Percentiles rank a stretch among this genome's conserved stretches.
Conservation (phyloP, 805 yeast species). For the Kodamaea kakaduensis region DNA sequence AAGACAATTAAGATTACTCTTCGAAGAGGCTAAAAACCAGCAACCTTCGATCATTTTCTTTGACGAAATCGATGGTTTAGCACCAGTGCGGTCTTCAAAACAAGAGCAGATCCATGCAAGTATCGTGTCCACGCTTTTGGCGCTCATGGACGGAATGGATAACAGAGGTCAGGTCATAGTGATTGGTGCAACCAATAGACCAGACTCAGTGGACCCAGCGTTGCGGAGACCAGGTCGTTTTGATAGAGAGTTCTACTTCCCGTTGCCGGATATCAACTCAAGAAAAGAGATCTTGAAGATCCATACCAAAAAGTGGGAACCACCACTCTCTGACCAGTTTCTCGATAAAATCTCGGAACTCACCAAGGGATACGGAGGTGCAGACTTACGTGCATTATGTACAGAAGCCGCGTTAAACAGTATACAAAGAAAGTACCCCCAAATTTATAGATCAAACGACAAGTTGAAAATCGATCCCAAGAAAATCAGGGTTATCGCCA, state of each 20-base stretch:
- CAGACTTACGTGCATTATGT: conserved; percentile 89
- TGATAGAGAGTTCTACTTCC: conserved; percentile 94
- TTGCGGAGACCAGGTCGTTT: conserved; percentile 95
- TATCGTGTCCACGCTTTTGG: conserved; percentile 90
- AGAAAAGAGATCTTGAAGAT: conserved; percentile 75
- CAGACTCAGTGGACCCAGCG: conserved; percentile 98
- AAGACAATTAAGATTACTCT: conserved; percentile 81
- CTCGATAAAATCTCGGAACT: conserved; percentile 64
- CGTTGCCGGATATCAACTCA: conserved; percentile 79
- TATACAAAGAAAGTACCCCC: conserved; percentile 90
- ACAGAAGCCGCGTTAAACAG: conserved; percentile 93
- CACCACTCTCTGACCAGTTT: conserved; percentile 58
- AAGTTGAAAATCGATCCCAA: conserved; percentile 72
- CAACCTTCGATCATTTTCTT: conserved; percentile 96
- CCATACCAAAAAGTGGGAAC: conserved; percentile 87
- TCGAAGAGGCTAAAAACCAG: conserved; percentile 93
- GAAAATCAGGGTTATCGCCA: conserved; percentile 66
- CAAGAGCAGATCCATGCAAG: conserved; percentile 99
- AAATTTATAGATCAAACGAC: conserved; percentile 73
- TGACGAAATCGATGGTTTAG: conserved; percentile 97
- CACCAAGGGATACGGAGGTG: conserved; percentile 98
- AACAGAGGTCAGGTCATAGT: conserved; percentile 97
- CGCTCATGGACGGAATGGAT: conserved; percentile 99
- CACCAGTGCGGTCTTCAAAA: conserved; percentile 95
- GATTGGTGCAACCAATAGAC: conserved; percentile 96